These are phyloP conservation scores for Aegilops tauschii DNA, from an alignment of 176 grass and related monocot genomes.

Conservation along the genomic window DNA sequence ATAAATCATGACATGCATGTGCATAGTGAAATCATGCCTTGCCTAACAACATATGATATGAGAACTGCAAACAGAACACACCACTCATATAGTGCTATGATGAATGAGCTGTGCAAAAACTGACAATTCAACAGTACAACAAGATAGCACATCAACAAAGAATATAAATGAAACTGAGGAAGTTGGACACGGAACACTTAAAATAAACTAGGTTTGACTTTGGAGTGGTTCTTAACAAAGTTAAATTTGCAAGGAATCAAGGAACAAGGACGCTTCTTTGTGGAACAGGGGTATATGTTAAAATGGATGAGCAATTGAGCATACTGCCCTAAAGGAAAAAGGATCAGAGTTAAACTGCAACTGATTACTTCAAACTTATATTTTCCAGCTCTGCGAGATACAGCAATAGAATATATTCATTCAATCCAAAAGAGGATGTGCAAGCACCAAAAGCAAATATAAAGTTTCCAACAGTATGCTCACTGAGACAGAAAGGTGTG, in stretches of 20 bases:
- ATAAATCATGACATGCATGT: conserved; percentile 8
- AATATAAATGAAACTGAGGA: not conserved
- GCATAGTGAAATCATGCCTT: not conserved
- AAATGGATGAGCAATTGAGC: not conserved
- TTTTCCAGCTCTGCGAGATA: not conserved
- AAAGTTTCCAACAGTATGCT: not conserved
- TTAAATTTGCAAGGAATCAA: conserved; percentile 2
- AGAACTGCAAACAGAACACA: conserved; percentile 11
- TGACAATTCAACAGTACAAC: not conserved
- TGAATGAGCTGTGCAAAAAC: not conserved
- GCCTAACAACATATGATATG: not conserved
- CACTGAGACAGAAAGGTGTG: not conserved
- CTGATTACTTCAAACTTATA: not conserved
- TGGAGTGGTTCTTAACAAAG: not conserved
- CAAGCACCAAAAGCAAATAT: not conserved
- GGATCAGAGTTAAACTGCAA: not conserved
- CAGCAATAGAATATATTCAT: not conserved
- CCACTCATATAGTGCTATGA: not conserved
- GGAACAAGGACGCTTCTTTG: not conserved
- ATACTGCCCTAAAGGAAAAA: not conserved
- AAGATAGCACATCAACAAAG: conserved; percentile 7
- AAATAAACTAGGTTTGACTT: not conserved
- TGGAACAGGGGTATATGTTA: not conserved
- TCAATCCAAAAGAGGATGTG: not conserved
- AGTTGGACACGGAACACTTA: conserved; percentile 16